These are phyloP conservation scores for Rhizophagus prolifer DNA, from an alignment of 192 early-diverging fungal species.

Conservation along the genomic window DNA sequence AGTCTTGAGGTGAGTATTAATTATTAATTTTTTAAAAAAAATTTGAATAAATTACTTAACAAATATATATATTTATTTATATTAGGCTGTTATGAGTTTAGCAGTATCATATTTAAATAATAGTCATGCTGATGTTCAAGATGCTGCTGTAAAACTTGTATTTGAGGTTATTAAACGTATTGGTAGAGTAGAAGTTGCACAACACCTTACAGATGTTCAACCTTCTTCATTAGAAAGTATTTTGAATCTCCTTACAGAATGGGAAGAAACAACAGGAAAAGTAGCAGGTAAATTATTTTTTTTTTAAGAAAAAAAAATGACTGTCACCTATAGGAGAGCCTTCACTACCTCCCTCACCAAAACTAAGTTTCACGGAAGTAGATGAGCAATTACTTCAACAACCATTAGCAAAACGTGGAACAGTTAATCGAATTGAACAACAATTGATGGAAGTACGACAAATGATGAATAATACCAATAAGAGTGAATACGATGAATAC, in stretches of 20 bases:
- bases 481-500: constrained; percentile 16
- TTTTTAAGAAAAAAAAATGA: no score
- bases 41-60: background rate
- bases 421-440: constrained; percentile 32
- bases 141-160: constrained; percentile 54
- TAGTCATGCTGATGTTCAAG: constrained; percentile 60
- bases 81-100: constrained; percentile 55
- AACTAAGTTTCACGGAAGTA: background rate
- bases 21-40: background rate
- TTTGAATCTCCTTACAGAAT: constrained; percentile 8
- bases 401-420: constrained; percentile 31
- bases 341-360: constrained; percentile 10
- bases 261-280: constrained; percentile 7
- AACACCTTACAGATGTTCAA: constrained; percentile 39
- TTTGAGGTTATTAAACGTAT: constrained; percentile 46
- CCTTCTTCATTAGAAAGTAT: constrained; percentile 32
- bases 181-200: constrained; percentile 37
- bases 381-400: constrained; percentile 8
- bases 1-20: constrained; percentile 44
- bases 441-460: constrained; percentile 30
- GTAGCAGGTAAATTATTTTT: background rate
- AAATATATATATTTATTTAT: background rate
- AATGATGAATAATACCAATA: constrained; percentile 24
- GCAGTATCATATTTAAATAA: constrained; percentile 56
- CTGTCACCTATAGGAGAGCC: background rate